Evolutionary conservation across 495 filamentous ascomycete genomes (phyloP).

Genomic region (Bombardia bombarda): DNA sequence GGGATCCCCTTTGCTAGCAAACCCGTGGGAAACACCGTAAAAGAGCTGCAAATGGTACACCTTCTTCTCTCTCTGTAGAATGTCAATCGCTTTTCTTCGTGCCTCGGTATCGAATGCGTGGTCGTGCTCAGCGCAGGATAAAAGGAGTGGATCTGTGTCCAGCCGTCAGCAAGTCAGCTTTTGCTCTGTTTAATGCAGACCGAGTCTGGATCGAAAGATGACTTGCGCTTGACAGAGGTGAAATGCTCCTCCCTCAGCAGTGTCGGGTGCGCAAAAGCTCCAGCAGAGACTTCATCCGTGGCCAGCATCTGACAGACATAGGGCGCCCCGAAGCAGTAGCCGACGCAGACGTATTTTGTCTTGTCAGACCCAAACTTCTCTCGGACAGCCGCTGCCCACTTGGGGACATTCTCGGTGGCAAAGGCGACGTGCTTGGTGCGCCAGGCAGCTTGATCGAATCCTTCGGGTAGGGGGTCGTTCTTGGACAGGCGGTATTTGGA

Average conservation of each 20-base stretch:
- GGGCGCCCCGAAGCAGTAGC: constrained; percentile 37
- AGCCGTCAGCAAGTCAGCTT: no score
- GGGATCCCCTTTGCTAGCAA: constrained; percentile 52
- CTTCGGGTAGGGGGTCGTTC: constrained; percentile 17
- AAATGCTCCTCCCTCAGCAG: constrained; percentile 32
- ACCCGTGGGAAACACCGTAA: constrained; percentile 55
- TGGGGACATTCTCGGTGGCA: constrained; percentile 22
- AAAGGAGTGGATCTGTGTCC: constrained; percentile 21
- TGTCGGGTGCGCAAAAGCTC: constrained; percentile 36
- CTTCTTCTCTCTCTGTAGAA: constrained; percentile 45
- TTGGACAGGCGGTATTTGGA: constrained; percentile 29
- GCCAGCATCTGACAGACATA: constrained; percentile 29
- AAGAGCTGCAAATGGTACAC: constrained; percentile 58
- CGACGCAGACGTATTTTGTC: constrained; percentile 30
- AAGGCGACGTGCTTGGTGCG: constrained; percentile 28
- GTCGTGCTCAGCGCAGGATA: constrained; percentile 45
- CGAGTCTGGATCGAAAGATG: background rate
- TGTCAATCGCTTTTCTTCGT: constrained; percentile 51
- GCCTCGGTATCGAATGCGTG: constrained; percentile 49
- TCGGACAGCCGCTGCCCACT: constrained; percentile 25
- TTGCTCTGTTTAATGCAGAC: background rate
- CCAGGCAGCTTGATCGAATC: constrained; percentile 35
- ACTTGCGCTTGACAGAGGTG: constrained; percentile 15
- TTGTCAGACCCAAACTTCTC: constrained; percentile 20
- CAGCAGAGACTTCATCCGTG: constrained; percentile 16